A percentile compares a stretch with the other conserved stretches of the same genome.
phyloP scores from a whole-genome alignment of 1,139 yeast genomes.

The Sugiyamaella pinicola region DNA sequence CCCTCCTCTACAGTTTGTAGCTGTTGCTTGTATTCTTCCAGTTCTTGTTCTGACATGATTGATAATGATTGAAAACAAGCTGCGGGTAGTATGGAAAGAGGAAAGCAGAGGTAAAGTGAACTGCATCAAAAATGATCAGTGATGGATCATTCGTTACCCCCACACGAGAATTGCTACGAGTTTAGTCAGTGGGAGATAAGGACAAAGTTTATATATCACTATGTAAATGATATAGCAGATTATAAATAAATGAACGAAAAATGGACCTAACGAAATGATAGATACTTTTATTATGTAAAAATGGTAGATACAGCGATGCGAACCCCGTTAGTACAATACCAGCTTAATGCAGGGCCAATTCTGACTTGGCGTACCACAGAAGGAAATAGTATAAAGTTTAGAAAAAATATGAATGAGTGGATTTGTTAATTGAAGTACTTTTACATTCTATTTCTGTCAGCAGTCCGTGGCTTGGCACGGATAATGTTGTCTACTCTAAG shows the following conservation, averaged over 20 bases:
- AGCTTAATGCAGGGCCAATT: no score
- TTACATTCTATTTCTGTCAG: slow-evolving; percentile 62
- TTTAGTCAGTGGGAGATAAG: background rate
- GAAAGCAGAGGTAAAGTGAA: background rate
- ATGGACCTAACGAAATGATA: no score
- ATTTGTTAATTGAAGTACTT: no score
- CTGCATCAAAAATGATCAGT: no score
- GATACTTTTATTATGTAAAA: no score
- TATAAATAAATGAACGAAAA: no score
- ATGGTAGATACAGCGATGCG: no score
- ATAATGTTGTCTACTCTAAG: slow-evolving; percentile 94
- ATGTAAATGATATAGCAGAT: no score
- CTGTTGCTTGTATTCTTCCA: slow-evolving; percentile 42
- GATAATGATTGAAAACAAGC: background rate
- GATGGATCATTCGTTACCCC: slow-evolving; percentile 1
- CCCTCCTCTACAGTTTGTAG: slow-evolving; percentile 40
- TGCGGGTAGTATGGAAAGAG: background rate
- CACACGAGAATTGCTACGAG: background rate
- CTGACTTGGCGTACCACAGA: no score
- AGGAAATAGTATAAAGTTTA: no score
- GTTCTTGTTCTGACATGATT: slow-evolving; percentile 33
- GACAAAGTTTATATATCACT: background rate
- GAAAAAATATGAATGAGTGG: no score
- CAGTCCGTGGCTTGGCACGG: slow-evolving; percentile 96
- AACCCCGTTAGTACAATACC: no score